Base-by-base conservation (phyloP, 2,329 filamentous ascomycete species). In the Calonectria ilicicola region DNA sequence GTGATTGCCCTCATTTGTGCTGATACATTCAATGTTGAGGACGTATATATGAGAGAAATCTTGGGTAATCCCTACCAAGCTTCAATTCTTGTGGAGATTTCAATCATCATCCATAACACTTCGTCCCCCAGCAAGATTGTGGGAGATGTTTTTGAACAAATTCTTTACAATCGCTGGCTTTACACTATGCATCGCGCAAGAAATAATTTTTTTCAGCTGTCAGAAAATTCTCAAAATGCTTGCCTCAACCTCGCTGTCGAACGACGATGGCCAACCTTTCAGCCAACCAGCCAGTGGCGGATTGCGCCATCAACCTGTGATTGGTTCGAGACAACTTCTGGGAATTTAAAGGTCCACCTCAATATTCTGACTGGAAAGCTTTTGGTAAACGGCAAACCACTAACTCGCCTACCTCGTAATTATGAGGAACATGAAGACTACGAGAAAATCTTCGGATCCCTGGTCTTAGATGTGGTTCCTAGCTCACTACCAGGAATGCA, bases 401-500 rank as follows among this genome's bases (percentile, higher is more conserved):
- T 78, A 1, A 56, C 76, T 7, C 72, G 75, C 15, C 51, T 77
- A 0, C 73, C 76, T 0, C 26, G 29, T 0, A 65, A 74, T 0
- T 73, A 73, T 19, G 72, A 70, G 7, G 6, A 47, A 1, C 72
- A 76, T 0, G 0, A 4, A 0, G 72, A 78, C 14, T 77, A 77
- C n/a, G 10, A n/a, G 3, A 70, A 42, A 12, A 53, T 79, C 0
- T 79, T 80, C 14, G 72, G 76, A 0, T 26, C 38, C 0, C 7
- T 73, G 5, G 32, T 71, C 2, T 26, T 79, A 27, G 74, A 79
- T 2, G 74, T 78, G 1, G 75, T 72, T 76, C 78, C 78, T 0
- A 79, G 73, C 15, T 21, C 65, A 0, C 2, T 73, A 2, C 70
- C 66, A 0, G 78, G 77, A 0, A 85, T 89, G 83, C 66, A 75